Evolutionary conservation across 352 stramenopile genomes (phyloP), one percentile per base, ranked within the genome.

Genomic region (Globisporangium heterothallicum): DNA sequence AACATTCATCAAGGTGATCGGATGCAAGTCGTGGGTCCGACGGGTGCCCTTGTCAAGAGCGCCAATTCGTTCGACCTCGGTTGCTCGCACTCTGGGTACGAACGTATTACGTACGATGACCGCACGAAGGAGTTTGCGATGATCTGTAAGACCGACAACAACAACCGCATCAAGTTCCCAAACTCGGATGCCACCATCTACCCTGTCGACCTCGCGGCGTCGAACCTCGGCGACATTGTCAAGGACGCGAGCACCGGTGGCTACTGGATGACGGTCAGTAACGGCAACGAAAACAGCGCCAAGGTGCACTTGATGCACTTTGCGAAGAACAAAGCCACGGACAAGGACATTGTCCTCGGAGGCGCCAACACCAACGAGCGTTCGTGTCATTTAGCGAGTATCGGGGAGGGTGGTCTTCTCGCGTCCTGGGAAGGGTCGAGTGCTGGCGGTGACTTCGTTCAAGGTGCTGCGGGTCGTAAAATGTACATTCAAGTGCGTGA

Each of bases 1-100:
- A 85, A 85, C 59, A 80, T 85, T 58, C 74, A 85, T 60, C 74
- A 85, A 51, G 74, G 74, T 6, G 74, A 85, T 46, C 74, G 74
- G 47, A 85, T 85, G 74, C 70, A 85, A 51, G 70, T 85, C 9
- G 74, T 85, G n/a, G 56, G 63, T 16, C 56, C 70, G 7, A 63
- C 66, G 0, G 74, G 68, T 13, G 50, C 61, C 24, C 55, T 82
- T 22, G 60, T 73, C 26, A 65, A 74, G 53, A 50, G 61, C 43
- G 19, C 50, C 35, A 70, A 74, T 56, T 66, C 71, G 32, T 85
- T 85, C 38, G 68, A 77, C 49, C 79, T 68, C 63, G 74, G 74
- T 22, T 82, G 70, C 64, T 84, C 73, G 43, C 70, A 84, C 66
- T 84, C 70, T 2, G 70, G 49, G 16, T 84, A 81, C 65, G 72